A percentile compares a stretch with the other conserved stretches of the same genome.
Evolutionary conservation across 805 yeast species (phyloP).

Genomic region (Saccharomycopsis oosterbeekiorum): DNA sequence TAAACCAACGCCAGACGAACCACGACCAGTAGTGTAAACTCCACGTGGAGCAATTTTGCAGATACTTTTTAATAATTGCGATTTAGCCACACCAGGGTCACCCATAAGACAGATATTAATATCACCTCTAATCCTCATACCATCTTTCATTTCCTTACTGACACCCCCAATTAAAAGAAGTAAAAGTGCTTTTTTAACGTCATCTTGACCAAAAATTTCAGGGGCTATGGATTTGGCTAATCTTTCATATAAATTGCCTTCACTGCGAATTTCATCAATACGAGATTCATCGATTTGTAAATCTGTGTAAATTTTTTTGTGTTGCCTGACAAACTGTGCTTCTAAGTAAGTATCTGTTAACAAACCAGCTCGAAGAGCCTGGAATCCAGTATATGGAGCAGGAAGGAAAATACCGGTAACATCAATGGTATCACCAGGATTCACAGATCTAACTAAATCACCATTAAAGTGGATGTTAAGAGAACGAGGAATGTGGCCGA

Average conservation of each 20-base stretch:
- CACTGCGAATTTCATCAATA: constrained; percentile 43
- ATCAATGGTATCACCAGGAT: constrained; percentile 94
- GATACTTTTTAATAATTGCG: constrained; percentile 86
- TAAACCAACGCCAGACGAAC: constrained; percentile 97
- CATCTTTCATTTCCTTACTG: constrained; percentile 89
- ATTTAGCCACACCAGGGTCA: constrained; percentile 99
- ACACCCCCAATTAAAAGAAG: constrained; percentile 90
- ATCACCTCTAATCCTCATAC: constrained; percentile 95
- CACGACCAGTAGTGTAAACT: constrained; percentile 95
- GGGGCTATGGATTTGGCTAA: constrained; percentile 92
- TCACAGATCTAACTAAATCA: constrained; percentile 71
- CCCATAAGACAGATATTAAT: constrained; percentile 95
- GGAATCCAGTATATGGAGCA: constrained; percentile 89
- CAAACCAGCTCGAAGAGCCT: constrained; percentile 85
- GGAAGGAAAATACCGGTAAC: constrained; percentile 90
- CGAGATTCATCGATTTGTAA: constrained; percentile 47
- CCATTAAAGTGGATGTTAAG: constrained; percentile 87
- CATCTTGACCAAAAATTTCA: constrained; percentile 89
- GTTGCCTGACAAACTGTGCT: constrained; percentile 78
- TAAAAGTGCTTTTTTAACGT: constrained; percentile 83
- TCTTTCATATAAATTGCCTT: constrained; percentile 69
- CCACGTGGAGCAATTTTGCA: constrained; percentile 92
- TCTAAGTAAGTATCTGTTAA: constrained; percentile 90
- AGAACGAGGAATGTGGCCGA: constrained; percentile 92
- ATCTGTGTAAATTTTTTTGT: constrained; percentile 75